Base-by-base conservation (phyloP, 352 stramenopile species). In the Phytopythium chamaehyphon region DNA sequence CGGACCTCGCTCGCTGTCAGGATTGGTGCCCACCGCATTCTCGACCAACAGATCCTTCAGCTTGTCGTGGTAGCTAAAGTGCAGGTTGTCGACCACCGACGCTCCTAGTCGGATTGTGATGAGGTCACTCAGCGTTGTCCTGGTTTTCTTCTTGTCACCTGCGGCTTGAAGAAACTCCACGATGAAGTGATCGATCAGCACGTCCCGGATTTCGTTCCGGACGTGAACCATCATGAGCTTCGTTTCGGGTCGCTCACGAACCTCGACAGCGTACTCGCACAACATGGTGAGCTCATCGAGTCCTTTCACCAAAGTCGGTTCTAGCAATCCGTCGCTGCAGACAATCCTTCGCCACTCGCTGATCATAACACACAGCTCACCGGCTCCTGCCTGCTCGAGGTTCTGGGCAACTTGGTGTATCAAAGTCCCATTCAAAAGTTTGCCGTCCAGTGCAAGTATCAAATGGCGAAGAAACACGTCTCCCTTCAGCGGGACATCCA, bases 371-470 rank as follows among this genome's bases (percentile, higher is more conserved):
- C 47, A 45, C 2, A 78, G 42, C 23, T 69, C 18, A 1, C 52
- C 35, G 24, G 77, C 73, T 0, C 55, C 40, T 1, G 40, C 35
- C 18, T 16, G 56, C 12, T 66, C 51, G 6, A 91, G 57, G 12
- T 61, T 66, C 35, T 55, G 67, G 11, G 73, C 35, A 11, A 87
- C 60, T 52, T 54, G 49, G 24, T 67, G 47, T 23, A 73, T 64
- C 10, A 62, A 61, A n/a, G 55, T 46, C 0, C 75, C 63, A 38
- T 64, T 43, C 7, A 40, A 49, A 7, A 90, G 54, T 26, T 70
- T 66, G 26, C 82, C 77, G 33, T 94, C 84, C 1, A 94, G 68
- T 6, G 79, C 82, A 19, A 76, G 47, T 8, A 69, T 66, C 35
- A 94, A 62, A 23, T 72, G 66, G 5, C 57, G 45, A 7, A 75